Percentiles rank a stretch among this genome's conserved stretches.
phyloP scores from a whole-genome alignment of 2,329 filamentous ascomycete genomes.

The Podosphaera fusca region DNA sequence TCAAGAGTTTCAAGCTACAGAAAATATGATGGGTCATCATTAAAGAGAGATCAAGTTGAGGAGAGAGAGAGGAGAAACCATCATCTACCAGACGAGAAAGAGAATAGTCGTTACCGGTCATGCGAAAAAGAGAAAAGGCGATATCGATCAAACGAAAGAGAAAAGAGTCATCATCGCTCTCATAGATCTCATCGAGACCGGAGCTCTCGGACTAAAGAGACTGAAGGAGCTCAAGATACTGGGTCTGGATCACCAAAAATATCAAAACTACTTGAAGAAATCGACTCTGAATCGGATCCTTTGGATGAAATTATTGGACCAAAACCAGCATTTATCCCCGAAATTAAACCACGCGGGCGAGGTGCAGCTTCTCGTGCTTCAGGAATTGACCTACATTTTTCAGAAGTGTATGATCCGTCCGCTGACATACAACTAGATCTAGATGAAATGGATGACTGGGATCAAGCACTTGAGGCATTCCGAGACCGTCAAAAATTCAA shows the following conservation, averaged over 20 bases:
- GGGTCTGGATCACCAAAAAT: background rate
- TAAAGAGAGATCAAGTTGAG: slow-evolving; percentile 5
- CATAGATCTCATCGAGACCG: slow-evolving; percentile 3
- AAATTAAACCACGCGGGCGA: slow-evolving; percentile 38
- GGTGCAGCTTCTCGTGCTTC: slow-evolving; percentile 37
- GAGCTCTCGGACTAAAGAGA: slow-evolving; percentile 4
- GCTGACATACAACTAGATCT: slow-evolving; percentile 31
- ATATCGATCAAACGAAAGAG: slow-evolving; percentile 7
- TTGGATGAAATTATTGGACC: slow-evolving; percentile 59
- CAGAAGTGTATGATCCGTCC: slow-evolving; percentile 34
- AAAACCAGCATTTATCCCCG: slow-evolving; percentile 26
- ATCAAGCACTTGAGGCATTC: slow-evolving; percentile 53
- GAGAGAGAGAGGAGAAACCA: no score
- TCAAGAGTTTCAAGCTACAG: slow-evolving; percentile 10
- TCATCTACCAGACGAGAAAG: slow-evolving; percentile 7
- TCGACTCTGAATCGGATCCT: slow-evolving; percentile 39
- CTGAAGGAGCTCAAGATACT: background rate
- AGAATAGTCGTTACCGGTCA: slow-evolving; percentile 4
- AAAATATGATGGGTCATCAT: slow-evolving; percentile 16
- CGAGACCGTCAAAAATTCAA: slow-evolving; percentile 62
- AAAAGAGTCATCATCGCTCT: slow-evolving; percentile 4
- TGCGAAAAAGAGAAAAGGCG: no score
- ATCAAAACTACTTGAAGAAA: slow-evolving; percentile 1
- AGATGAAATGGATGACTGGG: slow-evolving; percentile 44
- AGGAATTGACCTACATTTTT: slow-evolving; percentile 63